Evolutionary conservation across 352 stramenopile genomes (phyloP), one percentile per base, ranked within the genome.

Genomic region (Peronospora belbahrii): DNA sequence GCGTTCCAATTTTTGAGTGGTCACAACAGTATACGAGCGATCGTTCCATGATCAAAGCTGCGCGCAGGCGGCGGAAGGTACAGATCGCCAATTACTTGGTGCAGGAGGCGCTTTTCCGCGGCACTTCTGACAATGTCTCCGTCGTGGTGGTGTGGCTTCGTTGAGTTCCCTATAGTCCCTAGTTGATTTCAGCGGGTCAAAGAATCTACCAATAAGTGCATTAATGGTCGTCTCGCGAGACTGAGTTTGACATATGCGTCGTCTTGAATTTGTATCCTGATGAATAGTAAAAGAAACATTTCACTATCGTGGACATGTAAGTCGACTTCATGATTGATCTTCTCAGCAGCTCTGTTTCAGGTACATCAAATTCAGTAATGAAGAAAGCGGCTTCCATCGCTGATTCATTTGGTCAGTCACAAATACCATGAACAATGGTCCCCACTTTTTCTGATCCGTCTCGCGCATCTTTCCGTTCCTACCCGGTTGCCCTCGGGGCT

Each of bases 81-180:
- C 87, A 95, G 58, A 96, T 97, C 44, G 86, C 87, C 10, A 86
- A 94, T 30, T 96, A 96, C 36, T 65, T 97, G 11, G 84, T 94
- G 37, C 82, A 96, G 47, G 88, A 96, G 56, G 88, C 87, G 11
- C 69, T 96, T 5, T 85, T 91, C 36, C 65, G 88, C 15, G 88
- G 88, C 47, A 96, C 85, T 4, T 85, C 68, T 2, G 88, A 97
- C 71, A 97, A 97, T 37, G 80, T 95, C 4, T 94, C 83, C 7
- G 88, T 97, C 15, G 73, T 94, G 33, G 83, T 96, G 38, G 64
- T 97, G 7, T 97, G 85, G 83, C 71, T 96, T 52, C 74, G 78
- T 38, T 89, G 30, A 59, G 11, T 5, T 35, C 14, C 22, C 9
- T 15, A 49, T 45, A 42, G 17, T 7, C 11, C 11, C 4, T 28